Evolutionary conservation across 2,329 filamentous ascomycete genomes (phyloP), one percentile per base, ranked within the genome.

Genomic region (Aspergillus jensenii): DNA sequence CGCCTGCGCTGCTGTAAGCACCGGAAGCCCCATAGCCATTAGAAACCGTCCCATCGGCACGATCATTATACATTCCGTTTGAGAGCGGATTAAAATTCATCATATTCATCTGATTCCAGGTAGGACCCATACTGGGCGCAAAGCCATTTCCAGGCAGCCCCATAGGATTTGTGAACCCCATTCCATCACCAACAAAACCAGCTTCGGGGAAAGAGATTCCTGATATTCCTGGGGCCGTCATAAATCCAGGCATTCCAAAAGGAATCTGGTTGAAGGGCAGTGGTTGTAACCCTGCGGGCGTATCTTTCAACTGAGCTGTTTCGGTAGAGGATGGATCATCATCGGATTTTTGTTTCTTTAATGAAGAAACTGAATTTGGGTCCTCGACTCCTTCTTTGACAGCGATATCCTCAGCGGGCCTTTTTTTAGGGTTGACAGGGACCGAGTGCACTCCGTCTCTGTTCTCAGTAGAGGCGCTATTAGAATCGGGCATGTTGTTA

Each of bases 391-490:
- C 39, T 83, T 85, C 70, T 57, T 75, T 79, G 49, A 75, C 76
- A 54, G 82, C 75, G 33, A 86, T 81, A 52, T 92, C 88, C 37
- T 93, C 91, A 14, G 92, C 91, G 11, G 89, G 84, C 21, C 95
- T 87, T 78, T 98, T 99, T 77, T 90, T 95, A 25, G 84, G 78
- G 57, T 75, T 76, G 52, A 66, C 66, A 56, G 67, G 68, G 54
- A 73, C 65, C n/a, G 69, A 66, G 46, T 68, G 65, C 50, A 57
- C 69, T 62, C 66, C 65, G 25, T 63, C 64, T 60, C 58, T 56
- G 45, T 49, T 55, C 48, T 55, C 27, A 21, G 55, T 49, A 19
- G 57, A 50, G 31, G 52, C 48, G 39, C 63, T 58, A 50, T 56
- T 52, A 45, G 59, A 41, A 21, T 58, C 60, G 12, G 58, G 56